Conservation (phyloP, 164 flowering plant species). For the Vitis riparia region DNA sequence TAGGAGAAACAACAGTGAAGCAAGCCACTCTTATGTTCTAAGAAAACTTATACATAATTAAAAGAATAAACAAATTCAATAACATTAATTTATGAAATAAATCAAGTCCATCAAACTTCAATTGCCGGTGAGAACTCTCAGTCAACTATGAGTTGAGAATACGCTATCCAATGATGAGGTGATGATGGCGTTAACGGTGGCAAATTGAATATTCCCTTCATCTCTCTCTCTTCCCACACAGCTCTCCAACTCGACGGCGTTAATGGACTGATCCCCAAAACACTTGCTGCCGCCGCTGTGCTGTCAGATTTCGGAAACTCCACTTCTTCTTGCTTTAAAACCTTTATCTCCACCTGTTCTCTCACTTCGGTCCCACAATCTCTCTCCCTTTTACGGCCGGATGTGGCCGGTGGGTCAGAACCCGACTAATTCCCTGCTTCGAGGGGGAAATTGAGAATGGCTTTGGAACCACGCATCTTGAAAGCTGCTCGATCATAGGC, state of each 20-base stretch:
- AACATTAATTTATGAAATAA: no score
- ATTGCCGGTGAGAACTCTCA: no score
- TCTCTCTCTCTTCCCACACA: no score
- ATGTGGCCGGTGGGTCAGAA: background rate
- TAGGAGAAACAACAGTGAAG: no score
- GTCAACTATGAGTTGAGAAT: no score
- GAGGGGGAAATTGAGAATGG: conserved; percentile 56
- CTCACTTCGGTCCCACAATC: conserved; percentile 4
- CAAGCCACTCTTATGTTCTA: no score
- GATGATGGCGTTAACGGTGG: no score
- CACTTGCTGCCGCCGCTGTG: background rate
- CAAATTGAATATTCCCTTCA: no score
- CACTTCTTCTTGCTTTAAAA: conserved; percentile 22
- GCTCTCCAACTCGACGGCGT: conserved; percentile 37
- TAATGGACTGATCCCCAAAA: conserved; percentile 6
- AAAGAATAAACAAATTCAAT: no score
- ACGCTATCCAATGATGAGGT: no score
- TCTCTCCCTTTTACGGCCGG: conserved; percentile 4
- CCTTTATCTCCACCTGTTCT: conserved; percentile 5
- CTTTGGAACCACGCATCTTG: conserved; percentile 53
- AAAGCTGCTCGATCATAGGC: conserved; percentile 66
- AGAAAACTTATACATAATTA: no score
- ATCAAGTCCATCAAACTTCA: no score
- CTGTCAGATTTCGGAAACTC: conserved; percentile 9
- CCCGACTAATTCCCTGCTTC: conserved; percentile 27